phyloP scores from a whole-genome alignment of 2,329 filamentous ascomycete genomes.

The Capronia epimyces region DNA sequence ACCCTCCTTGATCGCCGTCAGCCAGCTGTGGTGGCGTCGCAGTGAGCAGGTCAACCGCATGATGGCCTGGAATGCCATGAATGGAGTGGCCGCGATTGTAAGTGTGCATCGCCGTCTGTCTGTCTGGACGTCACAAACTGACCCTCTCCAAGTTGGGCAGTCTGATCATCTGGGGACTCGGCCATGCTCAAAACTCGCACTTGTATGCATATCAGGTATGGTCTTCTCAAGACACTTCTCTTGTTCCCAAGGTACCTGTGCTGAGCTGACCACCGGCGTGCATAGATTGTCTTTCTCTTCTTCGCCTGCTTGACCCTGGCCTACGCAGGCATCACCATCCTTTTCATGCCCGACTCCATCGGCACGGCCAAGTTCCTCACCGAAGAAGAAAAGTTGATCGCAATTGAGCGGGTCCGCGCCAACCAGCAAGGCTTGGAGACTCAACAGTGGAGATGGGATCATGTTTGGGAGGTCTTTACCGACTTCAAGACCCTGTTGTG shows the following conservation, averaged over 20 bases:
- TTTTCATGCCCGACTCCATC: slow-evolving; percentile 63
- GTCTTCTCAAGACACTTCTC: too few species aligned
- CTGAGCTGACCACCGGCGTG: too few species aligned
- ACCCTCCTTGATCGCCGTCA: neutral
- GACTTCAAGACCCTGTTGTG: slow-evolving; percentile 64
- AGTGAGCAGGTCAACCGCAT: slow-evolving; percentile 44
- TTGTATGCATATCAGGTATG: slow-evolving; percentile 53
- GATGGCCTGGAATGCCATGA: slow-evolving; percentile 29
- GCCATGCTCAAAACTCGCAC: slow-evolving; percentile 49
- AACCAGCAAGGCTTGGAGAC: slow-evolving; percentile 61
- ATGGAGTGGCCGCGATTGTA: slow-evolving; percentile 48
- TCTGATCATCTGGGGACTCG: slow-evolving; percentile 48
- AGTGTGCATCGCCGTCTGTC: neutral
- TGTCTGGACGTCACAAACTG: neutral
- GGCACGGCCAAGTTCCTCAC: slow-evolving; percentile 65
- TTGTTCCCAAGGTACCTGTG: neutral
- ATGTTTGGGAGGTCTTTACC: slow-evolving; percentile 52
- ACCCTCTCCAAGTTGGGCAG: slow-evolving; percentile 38
- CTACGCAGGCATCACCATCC: slow-evolving; percentile 55
- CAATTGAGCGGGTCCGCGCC: slow-evolving; percentile 55
- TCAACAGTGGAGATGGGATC: slow-evolving; percentile 48
- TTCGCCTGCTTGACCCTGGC: slow-evolving; percentile 48
- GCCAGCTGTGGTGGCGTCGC: slow-evolving; percentile 45
- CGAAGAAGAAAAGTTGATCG: slow-evolving; percentile 59
- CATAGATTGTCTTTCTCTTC: slow-evolving; percentile 48